A percentile compares a stretch with the other conserved stretches of the same genome.
These are phyloP conservation scores for Phytophthora vignae DNA, from an alignment of 352 stramenopile genomes.

Conservation along the genomic window DNA sequence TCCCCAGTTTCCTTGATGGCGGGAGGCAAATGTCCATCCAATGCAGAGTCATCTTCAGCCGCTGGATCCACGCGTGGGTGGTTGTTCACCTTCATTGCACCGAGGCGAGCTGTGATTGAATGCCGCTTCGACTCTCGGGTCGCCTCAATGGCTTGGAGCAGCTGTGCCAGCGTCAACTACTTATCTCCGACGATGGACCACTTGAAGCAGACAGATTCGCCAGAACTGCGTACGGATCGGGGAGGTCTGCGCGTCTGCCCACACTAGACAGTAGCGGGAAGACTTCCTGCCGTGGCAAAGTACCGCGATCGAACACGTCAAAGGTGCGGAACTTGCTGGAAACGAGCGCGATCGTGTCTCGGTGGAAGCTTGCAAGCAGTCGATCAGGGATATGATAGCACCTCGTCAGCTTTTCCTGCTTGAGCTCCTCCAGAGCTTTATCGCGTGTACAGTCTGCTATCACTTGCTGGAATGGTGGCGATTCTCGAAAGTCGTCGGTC, in stretches of 20 bases:
- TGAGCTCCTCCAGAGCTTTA: slow-evolving; percentile 27
- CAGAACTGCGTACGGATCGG: slow-evolving; percentile 53
- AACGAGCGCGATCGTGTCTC: slow-evolving; percentile 38
- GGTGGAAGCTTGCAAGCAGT: slow-evolving; percentile 38
- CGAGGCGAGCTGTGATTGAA: slow-evolving; percentile 9
- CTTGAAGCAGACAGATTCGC: slow-evolving; percentile 25
- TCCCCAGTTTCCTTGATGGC: background rate
- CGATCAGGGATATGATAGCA: slow-evolving; percentile 43
- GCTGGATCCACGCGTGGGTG: slow-evolving; percentile 5
- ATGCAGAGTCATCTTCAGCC: background rate
- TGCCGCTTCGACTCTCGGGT: slow-evolving; percentile 21
- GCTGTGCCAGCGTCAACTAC: slow-evolving; percentile 32
- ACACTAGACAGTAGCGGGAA: slow-evolving; percentile 51
- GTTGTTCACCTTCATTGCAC: slow-evolving; percentile 18
- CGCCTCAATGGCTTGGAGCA: slow-evolving; percentile 39
- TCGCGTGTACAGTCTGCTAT: slow-evolving; percentile 45
- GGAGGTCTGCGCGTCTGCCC: slow-evolving; percentile 45
- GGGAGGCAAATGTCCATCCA: background rate
- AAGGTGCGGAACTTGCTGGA: slow-evolving; percentile 53
- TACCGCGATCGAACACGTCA: slow-evolving; percentile 50
- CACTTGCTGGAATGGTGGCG: slow-evolving; percentile 45
- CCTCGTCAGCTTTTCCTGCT: slow-evolving; percentile 25
- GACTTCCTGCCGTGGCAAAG: slow-evolving; percentile 47
- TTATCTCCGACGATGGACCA: too few relatives aligned
- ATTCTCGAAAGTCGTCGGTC: slow-evolving; percentile 33